A percentile compares a stretch with the other conserved stretches of the same genome.
Conservation (phyloP, 768 basidiomycete genomes). For the Trametes meyenii region DNA sequence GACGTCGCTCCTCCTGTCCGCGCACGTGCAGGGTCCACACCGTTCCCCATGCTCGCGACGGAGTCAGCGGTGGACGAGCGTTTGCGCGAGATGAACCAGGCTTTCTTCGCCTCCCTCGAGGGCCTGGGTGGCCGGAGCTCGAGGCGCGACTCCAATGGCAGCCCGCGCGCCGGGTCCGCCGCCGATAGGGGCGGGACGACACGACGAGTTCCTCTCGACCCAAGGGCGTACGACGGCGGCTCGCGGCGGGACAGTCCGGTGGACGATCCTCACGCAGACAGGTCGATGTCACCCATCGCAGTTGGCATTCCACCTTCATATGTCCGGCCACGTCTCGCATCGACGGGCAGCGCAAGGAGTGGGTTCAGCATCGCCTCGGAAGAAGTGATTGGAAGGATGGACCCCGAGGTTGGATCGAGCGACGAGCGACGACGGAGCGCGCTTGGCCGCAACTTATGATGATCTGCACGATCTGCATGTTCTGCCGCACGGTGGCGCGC, state of each 20-base stretch:
- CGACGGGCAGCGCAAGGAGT: conserved; percentile 37
- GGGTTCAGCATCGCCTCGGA: conserved; percentile 46
- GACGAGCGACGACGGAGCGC: conserved; percentile 28
- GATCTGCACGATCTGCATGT: not conserved
- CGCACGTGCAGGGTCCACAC: conserved; percentile 29
- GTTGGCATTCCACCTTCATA: conserved; percentile 22
- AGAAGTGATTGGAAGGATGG: conserved; percentile 61
- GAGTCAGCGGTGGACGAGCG: conserved; percentile 68
- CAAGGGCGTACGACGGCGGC: not conserved
- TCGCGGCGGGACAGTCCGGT: conserved; percentile 10
- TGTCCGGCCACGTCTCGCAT: conserved; percentile 34
- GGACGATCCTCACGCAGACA: not conserved
- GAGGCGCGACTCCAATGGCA: conserved; percentile 31
- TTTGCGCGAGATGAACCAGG: conserved; percentile 66
- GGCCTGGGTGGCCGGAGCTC: conserved; percentile 45
- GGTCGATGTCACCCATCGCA: conserved; percentile 2
- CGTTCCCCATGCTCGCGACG: conserved; percentile 63
- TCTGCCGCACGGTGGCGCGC: not conserved
- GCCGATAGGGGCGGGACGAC: not conserved
- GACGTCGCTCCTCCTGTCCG: conserved; percentile 5
- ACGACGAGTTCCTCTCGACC: conserved; percentile 5
- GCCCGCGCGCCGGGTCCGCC: conserved; percentile 2
- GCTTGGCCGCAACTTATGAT: conserved; percentile 5
- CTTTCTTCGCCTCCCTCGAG: conserved; percentile 65
- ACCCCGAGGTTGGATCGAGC: conserved; percentile 37